These are phyloP conservation scores for Ophiostoma australiae DNA, from an alignment of 2,329 filamentous ascomycete species.

Conservation along the genomic window DNA sequence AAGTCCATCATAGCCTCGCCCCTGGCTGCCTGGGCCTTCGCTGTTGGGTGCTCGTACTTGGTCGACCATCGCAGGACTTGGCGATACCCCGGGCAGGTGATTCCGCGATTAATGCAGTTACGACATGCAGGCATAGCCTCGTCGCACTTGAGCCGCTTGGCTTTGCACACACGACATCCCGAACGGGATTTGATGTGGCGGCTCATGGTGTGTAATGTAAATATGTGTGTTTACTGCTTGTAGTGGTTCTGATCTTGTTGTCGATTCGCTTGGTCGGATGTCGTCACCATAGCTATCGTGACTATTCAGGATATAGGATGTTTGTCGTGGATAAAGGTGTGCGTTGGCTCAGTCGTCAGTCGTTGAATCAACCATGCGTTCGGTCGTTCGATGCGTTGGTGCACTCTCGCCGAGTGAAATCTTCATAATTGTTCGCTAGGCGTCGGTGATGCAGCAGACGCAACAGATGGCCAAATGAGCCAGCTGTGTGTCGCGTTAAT, in stretches of 20 bases:
- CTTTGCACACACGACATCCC: slow-evolving; percentile 27
- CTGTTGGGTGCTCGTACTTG: slow-evolving; percentile 35
- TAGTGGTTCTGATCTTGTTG: background rate
- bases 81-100: slow-evolving; percentile 33
- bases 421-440: background rate
- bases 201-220: slow-evolving; percentile 21
- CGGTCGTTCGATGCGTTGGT: background rate
- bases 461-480: background rate
- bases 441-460: background rate
- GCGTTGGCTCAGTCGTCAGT: slow-evolving; percentile 3
- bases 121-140: slow-evolving; percentile 33
- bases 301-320: background rate
- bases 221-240: background rate
- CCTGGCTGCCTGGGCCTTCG: slow-evolving; percentile 1
- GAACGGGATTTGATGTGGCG: slow-evolving; percentile 27
- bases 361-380: slow-evolving; percentile 11
- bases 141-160: slow-evolving; percentile 34
- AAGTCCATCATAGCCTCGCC: background rate
- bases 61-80: slow-evolving; percentile 40
- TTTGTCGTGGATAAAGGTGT: background rate
- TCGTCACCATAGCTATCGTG: slow-evolving; percentile 1
- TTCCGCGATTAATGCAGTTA: slow-evolving; percentile 33
- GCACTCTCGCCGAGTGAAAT: background rate
- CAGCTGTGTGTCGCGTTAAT: background rate
- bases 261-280: background rate